Percentiles rank a stretch among this genome's conserved stretches.
Conservation (phyloP, 495 filamentous ascomycete genomes). For the Talaromyces stipitatus region DNA sequence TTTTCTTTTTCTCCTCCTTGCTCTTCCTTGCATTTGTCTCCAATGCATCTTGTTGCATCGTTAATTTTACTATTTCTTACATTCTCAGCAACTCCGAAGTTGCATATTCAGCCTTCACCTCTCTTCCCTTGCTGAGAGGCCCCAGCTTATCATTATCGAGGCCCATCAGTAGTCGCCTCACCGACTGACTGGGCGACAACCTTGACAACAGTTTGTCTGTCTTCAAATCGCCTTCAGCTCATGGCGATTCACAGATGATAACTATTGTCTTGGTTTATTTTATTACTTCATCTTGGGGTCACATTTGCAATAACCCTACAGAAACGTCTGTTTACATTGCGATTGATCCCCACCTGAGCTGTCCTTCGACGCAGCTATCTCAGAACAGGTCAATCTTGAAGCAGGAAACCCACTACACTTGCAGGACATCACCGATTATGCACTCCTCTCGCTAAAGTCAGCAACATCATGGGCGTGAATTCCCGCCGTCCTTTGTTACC, state of each 20-base stretch:
- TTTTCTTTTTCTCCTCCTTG: background rate
- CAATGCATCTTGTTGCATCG: background rate
- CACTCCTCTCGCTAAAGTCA: conserved; percentile 7
- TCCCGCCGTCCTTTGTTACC: conserved; percentile 63
- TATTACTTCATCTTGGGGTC: background rate
- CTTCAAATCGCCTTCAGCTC: background rate
- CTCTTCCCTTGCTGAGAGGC: background rate
- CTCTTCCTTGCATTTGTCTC: background rate
- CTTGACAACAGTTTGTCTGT: background rate
- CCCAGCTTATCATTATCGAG: background rate
- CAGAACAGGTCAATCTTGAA: background rate
- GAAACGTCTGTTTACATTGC: background rate
- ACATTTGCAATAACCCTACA: background rate
- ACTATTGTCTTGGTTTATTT: background rate
- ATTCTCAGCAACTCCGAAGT: background rate
- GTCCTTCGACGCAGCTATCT: background rate
- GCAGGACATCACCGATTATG: conserved; percentile 3
- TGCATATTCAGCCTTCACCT: background rate
- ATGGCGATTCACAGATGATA: background rate
- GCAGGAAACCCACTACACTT: background rate
- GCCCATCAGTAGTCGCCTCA: background rate
- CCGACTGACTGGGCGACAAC: background rate
- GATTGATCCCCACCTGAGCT: background rate
- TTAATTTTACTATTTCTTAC: background rate
- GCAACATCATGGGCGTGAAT: conserved; percentile 62